phyloP scores from a whole-genome alignment of 148 eudicot genomes.

The Limonium bicolor region DNA sequence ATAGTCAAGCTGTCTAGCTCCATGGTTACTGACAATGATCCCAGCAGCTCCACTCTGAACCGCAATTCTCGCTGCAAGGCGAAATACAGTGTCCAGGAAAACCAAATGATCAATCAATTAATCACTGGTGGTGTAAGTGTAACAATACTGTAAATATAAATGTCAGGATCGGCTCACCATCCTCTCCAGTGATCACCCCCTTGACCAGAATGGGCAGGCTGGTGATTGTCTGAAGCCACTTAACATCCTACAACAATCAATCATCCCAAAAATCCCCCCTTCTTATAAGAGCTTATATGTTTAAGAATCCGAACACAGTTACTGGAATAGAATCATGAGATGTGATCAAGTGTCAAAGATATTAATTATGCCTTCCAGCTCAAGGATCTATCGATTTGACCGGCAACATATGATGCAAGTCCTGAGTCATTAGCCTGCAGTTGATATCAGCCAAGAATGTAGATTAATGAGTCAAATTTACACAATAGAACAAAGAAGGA shows the following conservation, averaged over 20 bases:
- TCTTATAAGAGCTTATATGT: too few relatives aligned
- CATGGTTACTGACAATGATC: slow-evolving; percentile 93
- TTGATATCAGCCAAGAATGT: background rate
- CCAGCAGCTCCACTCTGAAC: slow-evolving; percentile 89
- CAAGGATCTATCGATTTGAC: slow-evolving; percentile 83
- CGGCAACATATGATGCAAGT: slow-evolving; percentile 88
- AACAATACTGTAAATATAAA: too few relatives aligned
- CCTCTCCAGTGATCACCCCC: slow-evolving; percentile 94
- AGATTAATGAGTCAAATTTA: too few relatives aligned
- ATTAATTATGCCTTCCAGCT: slow-evolving; percentile 71
- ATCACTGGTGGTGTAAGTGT: too few relatives aligned
- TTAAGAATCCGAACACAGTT: too few relatives aligned
- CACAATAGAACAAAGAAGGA: too few relatives aligned
- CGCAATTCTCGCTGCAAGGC: slow-evolving; percentile 61
- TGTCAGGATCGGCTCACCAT: slow-evolving; percentile 25
- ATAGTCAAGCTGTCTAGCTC: slow-evolving; percentile 97
- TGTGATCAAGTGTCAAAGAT: too few relatives aligned
- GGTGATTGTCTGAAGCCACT: slow-evolving; percentile 98
- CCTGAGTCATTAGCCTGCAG: slow-evolving; percentile 83
- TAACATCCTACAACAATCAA: slow-evolving; percentile 69
- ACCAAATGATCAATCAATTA: too few relatives aligned
- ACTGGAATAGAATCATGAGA: too few relatives aligned
- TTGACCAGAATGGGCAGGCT: slow-evolving; percentile 89
- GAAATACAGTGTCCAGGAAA: background rate
- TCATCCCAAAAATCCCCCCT: too few relatives aligned